These are phyloP conservation scores for Aspergillus indologenus DNA, from an alignment of 495 filamentous ascomycete species.

Conservation along the genomic window DNA sequence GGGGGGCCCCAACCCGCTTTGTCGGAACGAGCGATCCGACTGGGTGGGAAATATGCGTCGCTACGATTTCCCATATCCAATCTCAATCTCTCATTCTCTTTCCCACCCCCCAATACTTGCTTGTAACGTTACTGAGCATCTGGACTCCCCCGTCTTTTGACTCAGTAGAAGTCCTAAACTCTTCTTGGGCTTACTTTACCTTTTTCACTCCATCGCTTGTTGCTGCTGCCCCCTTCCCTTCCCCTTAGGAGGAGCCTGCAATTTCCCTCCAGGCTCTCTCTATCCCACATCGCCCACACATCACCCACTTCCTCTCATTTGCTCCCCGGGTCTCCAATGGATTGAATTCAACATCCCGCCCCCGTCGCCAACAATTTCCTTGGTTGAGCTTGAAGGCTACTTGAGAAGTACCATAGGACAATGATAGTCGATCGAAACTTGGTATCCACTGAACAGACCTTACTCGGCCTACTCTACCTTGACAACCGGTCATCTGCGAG, in stretches of 20 bases:
- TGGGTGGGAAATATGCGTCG: background rate
- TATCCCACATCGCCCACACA: background rate
- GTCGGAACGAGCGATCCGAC: conserved; percentile 2
- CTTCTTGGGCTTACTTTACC: too few species aligned
- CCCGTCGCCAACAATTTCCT: background rate
- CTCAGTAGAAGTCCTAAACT: too few species aligned
- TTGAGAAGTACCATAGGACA: background rate
- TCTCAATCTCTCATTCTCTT: too few species aligned
- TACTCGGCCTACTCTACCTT: background rate
- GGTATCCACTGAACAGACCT: background rate
- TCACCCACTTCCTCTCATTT: background rate
- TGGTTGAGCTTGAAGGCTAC: background rate
- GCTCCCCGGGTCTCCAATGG: too few species aligned
- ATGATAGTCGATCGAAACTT: background rate
- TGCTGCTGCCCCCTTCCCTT: too few species aligned
- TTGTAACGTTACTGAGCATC: too few species aligned
- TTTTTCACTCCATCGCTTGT: too few species aligned
- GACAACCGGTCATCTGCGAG: background rate
- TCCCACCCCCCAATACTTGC: too few species aligned
- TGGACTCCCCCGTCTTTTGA: too few species aligned
- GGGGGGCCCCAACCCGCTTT: conserved; percentile 1
- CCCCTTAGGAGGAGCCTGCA: too few species aligned
- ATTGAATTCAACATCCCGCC: too few species aligned
- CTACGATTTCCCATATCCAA: background rate
- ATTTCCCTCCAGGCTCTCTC: background rate